Percentiles rank a stretch among this genome's conserved stretches.
These are phyloP conservation scores for Sclerotinia sclerotiorum DNA, from an alignment of 2,329 filamentous ascomycete species.

Conservation along the genomic window DNA sequence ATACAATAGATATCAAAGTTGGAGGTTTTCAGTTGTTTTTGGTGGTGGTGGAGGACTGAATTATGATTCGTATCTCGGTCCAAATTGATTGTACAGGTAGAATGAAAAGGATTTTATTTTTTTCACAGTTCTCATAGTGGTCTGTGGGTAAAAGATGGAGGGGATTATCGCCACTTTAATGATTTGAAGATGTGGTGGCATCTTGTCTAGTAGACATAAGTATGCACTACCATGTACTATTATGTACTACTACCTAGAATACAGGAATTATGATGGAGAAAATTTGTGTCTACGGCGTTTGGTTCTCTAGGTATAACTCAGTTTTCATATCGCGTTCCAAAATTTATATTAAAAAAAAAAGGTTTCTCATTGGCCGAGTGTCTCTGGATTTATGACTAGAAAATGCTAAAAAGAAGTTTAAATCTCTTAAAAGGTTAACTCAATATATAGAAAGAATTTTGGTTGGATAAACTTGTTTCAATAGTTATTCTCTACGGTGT, in stretches of 20 bases:
- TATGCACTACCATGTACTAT: no score
- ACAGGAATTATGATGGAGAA: no score
- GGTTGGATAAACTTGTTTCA: not conserved
- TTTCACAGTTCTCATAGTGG: not conserved
- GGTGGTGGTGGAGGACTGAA: not conserved
- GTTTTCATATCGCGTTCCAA: no score
- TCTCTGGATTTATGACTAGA: no score
- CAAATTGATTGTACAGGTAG: not conserved
- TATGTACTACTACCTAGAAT: no score
- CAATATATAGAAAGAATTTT: not conserved
- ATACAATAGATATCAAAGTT: no score
- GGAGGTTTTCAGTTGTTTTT: no score
- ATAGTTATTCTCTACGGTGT: not conserved
- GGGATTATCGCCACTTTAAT: constrained; percentile 15
- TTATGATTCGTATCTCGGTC: not conserved
- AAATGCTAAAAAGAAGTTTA: no score
- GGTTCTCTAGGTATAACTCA: no score
- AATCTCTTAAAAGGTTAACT: not conserved
- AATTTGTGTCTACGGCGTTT: no score
- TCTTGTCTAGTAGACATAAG: not conserved
- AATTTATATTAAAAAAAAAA: no score
- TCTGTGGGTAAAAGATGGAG: not conserved
- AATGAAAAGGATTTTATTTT: not conserved
- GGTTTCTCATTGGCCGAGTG: no score
- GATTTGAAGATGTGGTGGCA: not conserved